phyloP scores from a whole-genome alignment of 306 rosid genomes.

The Rubus idaeus region DNA sequence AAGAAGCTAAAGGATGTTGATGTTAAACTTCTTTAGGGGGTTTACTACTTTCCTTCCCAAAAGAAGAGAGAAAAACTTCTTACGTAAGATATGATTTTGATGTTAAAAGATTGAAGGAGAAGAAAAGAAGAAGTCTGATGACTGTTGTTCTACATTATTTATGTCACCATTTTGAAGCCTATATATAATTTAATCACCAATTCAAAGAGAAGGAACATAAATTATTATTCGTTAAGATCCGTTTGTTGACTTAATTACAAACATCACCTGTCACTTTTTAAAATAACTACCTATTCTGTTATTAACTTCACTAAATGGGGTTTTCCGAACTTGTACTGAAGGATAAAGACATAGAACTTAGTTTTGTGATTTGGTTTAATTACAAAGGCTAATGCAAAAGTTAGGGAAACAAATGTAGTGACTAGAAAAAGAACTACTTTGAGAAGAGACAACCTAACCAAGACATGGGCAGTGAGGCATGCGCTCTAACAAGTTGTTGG shows the following conservation, averaged over 20 bases:
- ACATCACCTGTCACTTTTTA: neutral
- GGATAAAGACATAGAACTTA: neutral
- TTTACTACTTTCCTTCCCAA: neutral
- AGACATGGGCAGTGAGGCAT: constrained; percentile 6
- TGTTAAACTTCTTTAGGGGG: neutral
- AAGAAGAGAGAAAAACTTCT: neutral
- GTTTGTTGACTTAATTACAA: neutral
- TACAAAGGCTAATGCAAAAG: neutral
- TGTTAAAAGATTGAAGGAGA: neutral
- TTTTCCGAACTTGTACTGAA: neutral
- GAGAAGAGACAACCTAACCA: constrained; percentile 29
- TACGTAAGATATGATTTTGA: neutral
- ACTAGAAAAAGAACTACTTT: neutral
- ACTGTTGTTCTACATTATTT: neutral
- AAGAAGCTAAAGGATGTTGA: constrained; percentile 5
- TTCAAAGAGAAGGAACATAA: neutral
- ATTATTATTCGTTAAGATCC: neutral
- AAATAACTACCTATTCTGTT: neutral
- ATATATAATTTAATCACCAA: neutral
- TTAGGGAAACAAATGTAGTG: neutral
- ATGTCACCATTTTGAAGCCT: neutral
- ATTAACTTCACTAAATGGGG: neutral
- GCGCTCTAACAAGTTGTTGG: constrained; percentile 28
- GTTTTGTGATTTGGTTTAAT: neutral
- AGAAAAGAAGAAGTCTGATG: neutral